Base-by-base conservation (phyloP, 2,329 filamentous ascomycete genomes). In the Cordyceps cicadae region DNA sequence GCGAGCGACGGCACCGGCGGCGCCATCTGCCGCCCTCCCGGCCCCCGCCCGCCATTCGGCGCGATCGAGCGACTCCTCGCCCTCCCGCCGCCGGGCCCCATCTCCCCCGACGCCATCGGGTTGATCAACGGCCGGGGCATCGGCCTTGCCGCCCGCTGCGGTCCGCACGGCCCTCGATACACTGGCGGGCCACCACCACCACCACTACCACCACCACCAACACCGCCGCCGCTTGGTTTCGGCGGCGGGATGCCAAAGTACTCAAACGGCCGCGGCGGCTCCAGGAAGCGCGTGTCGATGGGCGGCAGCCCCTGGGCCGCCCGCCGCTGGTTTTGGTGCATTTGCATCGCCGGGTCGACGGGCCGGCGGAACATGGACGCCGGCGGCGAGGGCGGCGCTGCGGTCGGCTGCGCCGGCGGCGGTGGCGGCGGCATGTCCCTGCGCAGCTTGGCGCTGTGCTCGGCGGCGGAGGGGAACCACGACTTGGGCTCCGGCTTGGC, bases 261-360 rank as follows among this genome's bases (percentile, higher is more conserved):
- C 17, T 55, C 52, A 56, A 52, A 51, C 1, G 53, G 53, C 67
- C 80, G 79, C 70, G 87, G 79, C 19, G 86, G 86, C 63, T 88
- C 86, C 54, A 81, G 78, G 67, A 87, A 88, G 54, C 79, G 77
- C 0, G 85, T 68, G 41, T 65, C 86, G 46, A 91, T 78, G 67
- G 89, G 88, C 34, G 92, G 74, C 6, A 92, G 77, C 1, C 88
- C 87, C 63, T 54, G 46, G 11, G 46, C 26, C 2, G 46, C 26
- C 2, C 53, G 53, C 15, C 59, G 53, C 26, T 41, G 52, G 53
- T 29, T 49, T 45, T 21, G 9, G 45, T 21, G 12, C 4, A 8
- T 57, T 7, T 61, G 53, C 14, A 61, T 54, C 48, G 45, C 63
- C 32, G 39, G 63, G 59, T 69, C 72, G 14, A 67, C 68, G 34